Base-by-base conservation (phyloP, 441 rosid species). In the Sinapis alba region DNA sequence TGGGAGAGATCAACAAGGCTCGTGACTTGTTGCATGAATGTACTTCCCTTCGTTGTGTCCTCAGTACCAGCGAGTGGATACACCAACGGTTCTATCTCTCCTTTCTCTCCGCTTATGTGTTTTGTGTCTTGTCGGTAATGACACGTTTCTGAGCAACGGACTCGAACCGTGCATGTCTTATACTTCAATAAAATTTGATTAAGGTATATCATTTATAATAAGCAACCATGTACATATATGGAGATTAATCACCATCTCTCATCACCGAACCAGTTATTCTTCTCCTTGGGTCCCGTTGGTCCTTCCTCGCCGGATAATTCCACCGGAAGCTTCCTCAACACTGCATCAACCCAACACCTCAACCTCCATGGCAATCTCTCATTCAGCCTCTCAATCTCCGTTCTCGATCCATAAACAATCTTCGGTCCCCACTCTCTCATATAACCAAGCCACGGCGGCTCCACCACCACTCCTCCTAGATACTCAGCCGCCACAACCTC, bases 381-480 rank as follows among this genome's bases (percentile, higher is more conserved):
- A 20, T 86, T 73, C 21, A 87, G 72, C 76, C 51, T 95, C 24
- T 95, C 88, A 36, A 91, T 79, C 82, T 87, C 85, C 5, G 82
- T 70, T 71, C 87, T 88, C 36, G 97, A 91, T 65, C 71, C 79
- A 27, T 94, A 94, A 12, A 85, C 83, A 28, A 90, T 82, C 51
- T 62, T 84, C 21, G 96, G 98, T 53, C 99, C 99, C 96, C 98
- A 94, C 60, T 87, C 80, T 79, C 98, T 85, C 98, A 94, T 94
- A 62, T 85, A 92, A 54, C 88, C 90, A 77, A 90, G 63, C 98
- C 99, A 94, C 36, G 71, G 62, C 28, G 96, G 99, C 83, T 94
- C 82, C 58, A 62, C 78, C 23, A 85, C 75, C 38, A 54, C 86
- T 18, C 80, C 84, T 9, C 67, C 71, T 5, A 93, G 87, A 80